These are phyloP conservation scores for carrot (Daucus carota) DNA, from an alignment of 129 eudicot genomes.

Conservation along the genomic window DNA sequence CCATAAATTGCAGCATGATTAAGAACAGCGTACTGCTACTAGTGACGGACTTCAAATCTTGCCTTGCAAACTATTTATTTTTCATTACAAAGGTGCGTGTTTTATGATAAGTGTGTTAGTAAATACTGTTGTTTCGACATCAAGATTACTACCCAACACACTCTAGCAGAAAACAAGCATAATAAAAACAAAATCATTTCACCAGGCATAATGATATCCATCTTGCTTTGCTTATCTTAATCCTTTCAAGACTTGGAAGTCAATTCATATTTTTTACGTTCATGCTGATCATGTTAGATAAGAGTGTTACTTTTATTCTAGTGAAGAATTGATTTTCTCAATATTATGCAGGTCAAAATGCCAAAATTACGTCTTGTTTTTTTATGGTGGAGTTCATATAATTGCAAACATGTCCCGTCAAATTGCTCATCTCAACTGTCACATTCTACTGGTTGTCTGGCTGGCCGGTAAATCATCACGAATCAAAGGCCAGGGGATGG, in stretches of 20 bases:
- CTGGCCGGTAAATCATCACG: slow-evolving; percentile 29
- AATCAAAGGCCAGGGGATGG: slow-evolving; percentile 32
- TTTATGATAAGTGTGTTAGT: background rate
- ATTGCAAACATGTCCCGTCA: slow-evolving; percentile 38
- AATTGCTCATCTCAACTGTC: slow-evolving; percentile 20
- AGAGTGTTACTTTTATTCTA: background rate
- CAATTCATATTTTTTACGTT: background rate
- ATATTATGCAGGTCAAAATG: slow-evolving; percentile 55
- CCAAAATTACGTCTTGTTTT: slow-evolving; percentile 61
- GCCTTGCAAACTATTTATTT: slow-evolving; percentile 78
- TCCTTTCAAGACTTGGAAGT: background rate
- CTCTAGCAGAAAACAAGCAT: background rate
- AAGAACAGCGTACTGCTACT: slow-evolving; percentile 84
- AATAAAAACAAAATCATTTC: background rate
- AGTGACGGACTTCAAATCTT: slow-evolving; percentile 85
- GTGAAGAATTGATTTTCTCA: background rate
- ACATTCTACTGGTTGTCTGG: slow-evolving; percentile 38
- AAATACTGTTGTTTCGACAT: background rate
- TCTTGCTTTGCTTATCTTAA: slow-evolving; percentile 1
- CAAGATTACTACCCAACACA: background rate
- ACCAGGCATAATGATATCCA: background rate
- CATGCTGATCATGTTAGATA: background rate
- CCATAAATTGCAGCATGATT: slow-evolving; percentile 95
- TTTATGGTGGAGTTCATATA: slow-evolving; percentile 33
- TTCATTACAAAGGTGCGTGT: slow-evolving; percentile 73